Evolutionary conservation across 2,329 filamentous ascomycete species (phyloP), one percentile per base, ranked within the genome.

Genomic region (Calcarisporium arbuscula): DNA sequence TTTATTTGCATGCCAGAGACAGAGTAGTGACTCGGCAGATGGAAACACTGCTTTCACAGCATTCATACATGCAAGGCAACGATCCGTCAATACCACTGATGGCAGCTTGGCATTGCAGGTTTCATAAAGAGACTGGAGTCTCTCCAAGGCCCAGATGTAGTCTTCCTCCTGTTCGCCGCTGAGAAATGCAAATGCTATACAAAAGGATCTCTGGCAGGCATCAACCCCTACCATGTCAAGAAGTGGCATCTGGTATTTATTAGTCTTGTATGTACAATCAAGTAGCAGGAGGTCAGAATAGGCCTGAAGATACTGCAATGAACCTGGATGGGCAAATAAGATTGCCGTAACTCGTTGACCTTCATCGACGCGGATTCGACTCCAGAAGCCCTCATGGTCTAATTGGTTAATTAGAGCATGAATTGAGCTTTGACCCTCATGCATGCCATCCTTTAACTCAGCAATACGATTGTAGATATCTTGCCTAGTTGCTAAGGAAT

Each of bases 251-350:
- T 11, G 16, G 14, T 44, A 39, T 23, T 46, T 47, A 22, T 48
- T 48, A 8, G 44, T 48, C 31, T 50, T 48, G 17, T 50, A 48
- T 16, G 43, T 50, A 23, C 38, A 50, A 23, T 46, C 41, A 18
- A 51, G 20, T 14, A 50, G 19, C 11, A 50, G 23, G 9, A 45
- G n/a, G 19, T 49, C 41, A 3, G 41, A 38, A 23, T 51, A 44
- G 2, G 32, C 18, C 26, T 46, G 23, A 9, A 52, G 40, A 26
- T 46, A 49, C 28, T 14, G 30, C 4, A 48, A 30, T 25, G 41
- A 51, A 14, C 46, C 37, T 28, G 36, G 48, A 38, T 51, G 38
- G 15, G 48, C 41, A 31, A 50, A 51, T 7, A 51, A 38, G 11
- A 52, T 30, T 30, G 40, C 40, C 34, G 34, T 49, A 17, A 49